A percentile compares a stretch with the other conserved stretches of the same genome.
Evolutionary conservation across 345 rosid genomes (phyloP).

Genomic region (Sisymbrium irio): DNA sequence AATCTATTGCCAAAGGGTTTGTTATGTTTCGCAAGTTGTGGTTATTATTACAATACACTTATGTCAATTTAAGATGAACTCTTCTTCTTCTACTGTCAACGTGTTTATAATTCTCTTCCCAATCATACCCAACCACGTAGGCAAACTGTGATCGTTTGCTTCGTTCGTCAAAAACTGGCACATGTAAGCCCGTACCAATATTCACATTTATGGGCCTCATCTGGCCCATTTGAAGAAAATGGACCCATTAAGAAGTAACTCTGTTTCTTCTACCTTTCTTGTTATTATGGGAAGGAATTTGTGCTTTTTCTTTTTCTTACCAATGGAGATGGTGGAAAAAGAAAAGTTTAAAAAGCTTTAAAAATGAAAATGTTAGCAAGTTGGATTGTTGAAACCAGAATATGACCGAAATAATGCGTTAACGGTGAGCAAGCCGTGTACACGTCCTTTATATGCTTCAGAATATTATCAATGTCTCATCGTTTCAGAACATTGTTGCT

Average conservation of each 20-base stretch:
- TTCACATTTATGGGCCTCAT: not conserved
- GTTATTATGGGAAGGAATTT: constrained; percentile 15
- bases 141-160: not conserved
- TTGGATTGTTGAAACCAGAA: constrained; percentile 6
- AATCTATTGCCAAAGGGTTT: no score
- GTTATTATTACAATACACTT: not conserved
- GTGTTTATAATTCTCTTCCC: not conserved
- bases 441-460: constrained; percentile 27
- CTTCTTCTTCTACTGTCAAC: not conserved
- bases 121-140: not conserved
- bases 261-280: not conserved
- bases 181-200: not conserved
- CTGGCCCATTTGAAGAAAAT: constrained; percentile 18
- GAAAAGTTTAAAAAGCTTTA: not conserved
- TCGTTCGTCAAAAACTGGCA: not conserved
- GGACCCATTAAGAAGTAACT: no score
- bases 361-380: constrained; percentile 3
- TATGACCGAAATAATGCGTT: constrained; percentile 20
- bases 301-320: constrained; percentile 13
- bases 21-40: no score
- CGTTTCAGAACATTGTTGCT: constrained; percentile 27
- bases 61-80: not conserved
- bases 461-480: constrained; percentile 38
- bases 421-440: constrained; percentile 38
- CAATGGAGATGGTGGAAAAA: not conserved